Evolutionary conservation across 306 rosid genomes (phyloP).

Genomic region (Clitoria ternatea): DNA sequence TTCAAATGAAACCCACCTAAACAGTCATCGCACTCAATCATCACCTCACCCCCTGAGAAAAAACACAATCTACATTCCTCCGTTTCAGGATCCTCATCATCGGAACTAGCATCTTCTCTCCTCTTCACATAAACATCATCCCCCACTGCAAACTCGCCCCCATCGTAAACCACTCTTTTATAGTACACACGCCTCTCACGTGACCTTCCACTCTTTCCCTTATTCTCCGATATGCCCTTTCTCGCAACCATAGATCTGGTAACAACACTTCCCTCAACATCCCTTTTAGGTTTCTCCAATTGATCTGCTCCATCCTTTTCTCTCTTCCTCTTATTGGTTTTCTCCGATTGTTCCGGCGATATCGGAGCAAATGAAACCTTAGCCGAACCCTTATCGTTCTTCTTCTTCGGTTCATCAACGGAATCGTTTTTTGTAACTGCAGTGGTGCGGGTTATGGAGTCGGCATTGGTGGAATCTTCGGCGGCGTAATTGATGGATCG

Average conservation of each 20-base stretch:
- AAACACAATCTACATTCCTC: constrained; percentile 87
- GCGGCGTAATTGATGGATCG: constrained; percentile 13
- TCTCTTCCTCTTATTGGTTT: constrained; percentile 55
- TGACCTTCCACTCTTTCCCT: neutral
- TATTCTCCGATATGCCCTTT: constrained; percentile 20
- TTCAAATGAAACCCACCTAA: constrained; percentile 84
- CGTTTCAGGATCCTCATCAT: constrained; percentile 55
- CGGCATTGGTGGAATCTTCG: neutral
- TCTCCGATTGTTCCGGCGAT: constrained; percentile 53
- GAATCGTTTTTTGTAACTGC: neutral
- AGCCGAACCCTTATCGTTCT: constrained; percentile 19
- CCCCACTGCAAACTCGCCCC: constrained; percentile 74
- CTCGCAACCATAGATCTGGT: constrained; percentile 43
- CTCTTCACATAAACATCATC: constrained; percentile 77
- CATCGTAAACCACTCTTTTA: constrained; percentile 75
- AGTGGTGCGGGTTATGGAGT: neutral
- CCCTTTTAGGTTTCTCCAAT: too few relatives aligned
- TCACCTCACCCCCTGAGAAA: constrained; percentile 41
- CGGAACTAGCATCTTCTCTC: constrained; percentile 68
- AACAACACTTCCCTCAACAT: constrained; percentile 27
- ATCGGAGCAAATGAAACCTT: constrained; percentile 36
- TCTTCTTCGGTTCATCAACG: neutral
- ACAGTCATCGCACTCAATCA: constrained; percentile 94
- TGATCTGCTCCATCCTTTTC: too few relatives aligned
- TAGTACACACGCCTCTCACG: constrained; percentile 47